phyloP scores from a whole-genome alignment of 257 asterid species.

The Thymus quinquecostatus region DNA sequence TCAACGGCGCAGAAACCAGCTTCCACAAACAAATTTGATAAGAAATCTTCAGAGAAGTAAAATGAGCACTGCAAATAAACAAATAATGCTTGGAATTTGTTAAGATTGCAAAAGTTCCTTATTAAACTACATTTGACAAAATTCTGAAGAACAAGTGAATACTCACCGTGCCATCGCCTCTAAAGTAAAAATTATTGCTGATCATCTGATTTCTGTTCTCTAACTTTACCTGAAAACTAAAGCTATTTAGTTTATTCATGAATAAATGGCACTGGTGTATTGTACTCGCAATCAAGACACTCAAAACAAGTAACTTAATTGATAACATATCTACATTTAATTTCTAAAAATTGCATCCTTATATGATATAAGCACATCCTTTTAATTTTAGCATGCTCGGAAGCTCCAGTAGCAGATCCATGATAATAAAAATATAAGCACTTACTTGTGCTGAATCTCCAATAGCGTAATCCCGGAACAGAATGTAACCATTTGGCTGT shows the following conservation, averaged over 20 bases:
- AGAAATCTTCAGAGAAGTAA: conserved; percentile 67
- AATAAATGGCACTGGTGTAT: neutral
- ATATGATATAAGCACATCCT: neutral
- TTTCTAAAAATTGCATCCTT: too few species aligned
- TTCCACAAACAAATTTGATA: conserved; percentile 55
- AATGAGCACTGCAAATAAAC: conserved; percentile 64
- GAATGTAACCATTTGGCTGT: conserved; percentile 83
- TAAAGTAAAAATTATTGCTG: conserved; percentile 62
- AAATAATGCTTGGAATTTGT: conserved; percentile 24
- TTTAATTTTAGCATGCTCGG: conserved; percentile 2
- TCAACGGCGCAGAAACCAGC: conserved; percentile 65
- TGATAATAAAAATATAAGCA: neutral
- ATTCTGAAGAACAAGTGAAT: neutral
- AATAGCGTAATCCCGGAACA: conserved; percentile 73
- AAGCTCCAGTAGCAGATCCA: neutral
- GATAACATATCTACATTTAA: neutral
- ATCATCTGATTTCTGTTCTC: conserved; percentile 73
- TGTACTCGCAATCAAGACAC: neutral
- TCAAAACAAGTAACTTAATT: conserved; percentile 10
- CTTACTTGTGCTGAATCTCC: conserved; percentile 86
- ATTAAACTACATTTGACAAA: conserved; percentile 14
- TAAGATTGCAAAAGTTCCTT: conserved; percentile 14
- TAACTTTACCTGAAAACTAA: conserved; percentile 64
- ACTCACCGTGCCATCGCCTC: conserved; percentile 91
- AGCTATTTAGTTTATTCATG: conserved; percentile 28